These are phyloP conservation scores for Globisporangium okanoganense DNA, from an alignment of 352 stramenopile genomes.

Conservation along the genomic window DNA sequence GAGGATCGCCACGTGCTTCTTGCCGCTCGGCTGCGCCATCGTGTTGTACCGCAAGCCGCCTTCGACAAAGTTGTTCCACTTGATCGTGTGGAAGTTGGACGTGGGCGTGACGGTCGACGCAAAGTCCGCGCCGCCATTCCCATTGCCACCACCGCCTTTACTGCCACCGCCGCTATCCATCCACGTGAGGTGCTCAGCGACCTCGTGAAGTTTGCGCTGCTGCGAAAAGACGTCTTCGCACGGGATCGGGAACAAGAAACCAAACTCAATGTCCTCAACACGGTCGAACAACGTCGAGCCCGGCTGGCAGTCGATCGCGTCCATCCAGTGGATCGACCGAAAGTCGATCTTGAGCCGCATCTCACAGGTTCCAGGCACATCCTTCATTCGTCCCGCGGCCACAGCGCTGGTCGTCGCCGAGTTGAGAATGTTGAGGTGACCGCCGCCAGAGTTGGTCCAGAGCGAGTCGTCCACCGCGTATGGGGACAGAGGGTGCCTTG, in stretches of 20 bases:
- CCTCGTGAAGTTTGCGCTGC: conserved; percentile 75
- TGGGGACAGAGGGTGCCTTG: conserved; percentile 15
- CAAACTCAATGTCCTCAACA: conserved; percentile 63
- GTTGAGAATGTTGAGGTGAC: conserved; percentile 40
- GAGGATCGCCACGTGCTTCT: conserved; percentile 65
- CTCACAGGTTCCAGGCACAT: conserved; percentile 54
- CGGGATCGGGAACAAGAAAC: conserved; percentile 73
- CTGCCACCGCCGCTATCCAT: conserved; percentile 18
- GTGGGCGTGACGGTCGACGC: conserved; percentile 47
- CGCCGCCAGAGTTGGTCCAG: conserved; percentile 44
- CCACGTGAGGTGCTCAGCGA: conserved; percentile 72
- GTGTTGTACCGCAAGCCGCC: conserved; percentile 62
- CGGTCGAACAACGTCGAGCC: conserved; percentile 49
- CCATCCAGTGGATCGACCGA: conserved; percentile 65
- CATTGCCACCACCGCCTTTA: conserved; percentile 13
- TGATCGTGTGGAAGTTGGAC: conserved; percentile 68
- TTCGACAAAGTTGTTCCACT: conserved; percentile 73
- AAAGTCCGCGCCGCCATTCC: conserved; percentile 20
- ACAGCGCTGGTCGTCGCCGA: conserved; percentile 12
- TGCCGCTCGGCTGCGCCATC: conserved; percentile 33
- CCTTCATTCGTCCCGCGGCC: conserved; percentile 50
- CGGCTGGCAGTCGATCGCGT: conserved; percentile 36
- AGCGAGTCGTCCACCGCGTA: conserved; percentile 11
- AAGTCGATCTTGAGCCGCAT: conserved; percentile 66
- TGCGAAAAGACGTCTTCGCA: conserved; percentile 79